Evolutionary conservation across 768 basidiomycete species (phyloP), one percentile per base, ranked within the genome.

Genomic region (Ramaria rubella): DNA sequence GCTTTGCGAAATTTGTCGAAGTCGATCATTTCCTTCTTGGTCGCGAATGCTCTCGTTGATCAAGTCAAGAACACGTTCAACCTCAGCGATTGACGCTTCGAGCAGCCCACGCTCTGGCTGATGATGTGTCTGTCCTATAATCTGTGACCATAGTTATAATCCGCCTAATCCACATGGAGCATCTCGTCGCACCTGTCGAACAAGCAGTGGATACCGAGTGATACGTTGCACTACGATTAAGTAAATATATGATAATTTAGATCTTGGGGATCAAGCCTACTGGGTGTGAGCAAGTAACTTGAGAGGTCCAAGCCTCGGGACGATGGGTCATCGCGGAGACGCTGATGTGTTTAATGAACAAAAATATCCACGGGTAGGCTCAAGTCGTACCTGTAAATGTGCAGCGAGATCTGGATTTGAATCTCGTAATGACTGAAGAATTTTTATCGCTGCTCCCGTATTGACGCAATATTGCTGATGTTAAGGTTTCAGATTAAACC

Each of bases 41-140:
- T 88, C 81, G 4, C 94, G 78, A 26, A 98, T 89, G 2, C 83
- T 76, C 66, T 96, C 94, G 66, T 98, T 99, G 67, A 97, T 94
- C 34, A 81, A 73, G 8, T 75, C 79, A 0, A 97, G 77, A 6
- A 94, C 81, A 11, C 71, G 73, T 72, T 95, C 91, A 0, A 91
- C 81, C 14, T 76, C 80, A 7, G 76, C 70, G 1, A 89, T 77
- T 0, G 88, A 77, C 0, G 68, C 65, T 1, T 76, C 69, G 51
- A 93, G 80, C 5, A 72, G 70, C 14, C 71, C 68, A 29, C 79
- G 76, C 64, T 93, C 91, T 6, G 81, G 73, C 24, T 81, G 80
- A 1, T 74, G 70, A 29, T 86, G 83, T 2, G 92, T 94, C 66
- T 94, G 90, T 21, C 85, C 79, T 24, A 91, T 67, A 60, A 96